Evolutionary conservation across 2,329 filamentous ascomycete genomes (phyloP), one percentile per base, ranked within the genome.

Genomic region (Phialophora chinensis): DNA sequence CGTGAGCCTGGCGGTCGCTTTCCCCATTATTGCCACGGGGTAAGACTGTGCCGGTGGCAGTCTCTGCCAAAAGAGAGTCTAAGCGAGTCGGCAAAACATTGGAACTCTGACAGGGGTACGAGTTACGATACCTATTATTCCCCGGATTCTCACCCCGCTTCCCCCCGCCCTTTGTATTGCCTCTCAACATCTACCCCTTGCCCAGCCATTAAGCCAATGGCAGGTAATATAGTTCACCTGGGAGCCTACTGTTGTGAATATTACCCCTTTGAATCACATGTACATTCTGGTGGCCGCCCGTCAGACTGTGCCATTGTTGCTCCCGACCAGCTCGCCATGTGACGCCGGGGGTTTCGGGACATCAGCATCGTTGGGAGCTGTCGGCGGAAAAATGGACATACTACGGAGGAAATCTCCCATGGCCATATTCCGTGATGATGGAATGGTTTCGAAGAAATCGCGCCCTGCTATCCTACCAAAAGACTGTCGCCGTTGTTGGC

Each of bases 21-120:
- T 47, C 35, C 20, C 11, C 12, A 58, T 58, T 8, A 58, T 58
- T 58, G 35, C 33, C 20, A 44, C 55, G 55, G 55, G 4, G 55
- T 10, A 58, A 58, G 35, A 58, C 55, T 58, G 7, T 47, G 55
- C 55, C 55, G 55, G 38, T 58, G 35, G 55, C 14, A 44, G n/a
- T 47, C 55, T 17, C 55, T 27, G 55, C 17, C 8, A 7, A 8
- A 38, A 44, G 55, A 44, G 8, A 8, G n/a, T 27, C 35, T 29
- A 47, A 29, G 35, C 23, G 14, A 29, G 35, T 47, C 55, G 55
- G 55, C 23, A 2, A 27, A 58, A 42, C 31, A 42, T 58, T 38
- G 31, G 20, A 44, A 8, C 27, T 35, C 7, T n/a, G 54, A 3
- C 23, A 44, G 33, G 31, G 17, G 17, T 25, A 5, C 17, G 54